Base-by-base conservation (phyloP, 2,329 filamentous ascomycete species). In the Ascochyta pisi region DNA sequence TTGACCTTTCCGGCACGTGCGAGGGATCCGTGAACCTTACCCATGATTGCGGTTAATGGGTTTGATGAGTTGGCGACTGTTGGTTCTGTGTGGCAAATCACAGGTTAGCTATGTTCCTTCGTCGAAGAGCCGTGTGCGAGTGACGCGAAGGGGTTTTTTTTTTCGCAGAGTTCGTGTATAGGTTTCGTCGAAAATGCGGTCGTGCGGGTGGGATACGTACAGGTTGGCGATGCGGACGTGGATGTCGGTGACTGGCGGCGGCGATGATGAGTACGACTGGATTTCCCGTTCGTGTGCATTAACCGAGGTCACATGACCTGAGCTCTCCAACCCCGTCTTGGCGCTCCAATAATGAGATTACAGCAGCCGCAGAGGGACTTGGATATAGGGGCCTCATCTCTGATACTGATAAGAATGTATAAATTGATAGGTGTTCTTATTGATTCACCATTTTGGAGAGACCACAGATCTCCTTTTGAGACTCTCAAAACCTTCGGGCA, bases 1-100 rank as follows among this genome's bases (percentile, higher is more conserved):
- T 96, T 96, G 88, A 96, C 92, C 87, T 96, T 96, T 85, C 92
- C 92, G 84, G 91, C 91, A 92, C 91, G 91, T 81, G 91, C 91
- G 82, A 95, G 89, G 79, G 91, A 95, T 81, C 91, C 91, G 89
- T 94, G 91, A 82, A 94, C 90, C 85, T 94, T 94, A 84, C 90
- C 90, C 90, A 94, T 93, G 81, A 80, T 90, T 82, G 83, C 79
- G 79, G 76, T 74, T 78, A 69, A 63, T 70, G 64, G 63, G 58
- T 65, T 63, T 62, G 65, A 65, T 61, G 66, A 59, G 58, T 58
- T 67, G 61, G 60, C 62, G 65, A 59, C 61, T 58, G 62, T 61
- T 67, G 54, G 50, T 54, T 65, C 58, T 64, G 60, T 64, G 67
- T 74, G 72, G 73, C 72, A 66, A 74, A 71, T 62, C 52, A 57